Base-by-base conservation (phyloP, 2,329 filamentous ascomycete genomes). In the Pyrenophora graminea region DNA sequence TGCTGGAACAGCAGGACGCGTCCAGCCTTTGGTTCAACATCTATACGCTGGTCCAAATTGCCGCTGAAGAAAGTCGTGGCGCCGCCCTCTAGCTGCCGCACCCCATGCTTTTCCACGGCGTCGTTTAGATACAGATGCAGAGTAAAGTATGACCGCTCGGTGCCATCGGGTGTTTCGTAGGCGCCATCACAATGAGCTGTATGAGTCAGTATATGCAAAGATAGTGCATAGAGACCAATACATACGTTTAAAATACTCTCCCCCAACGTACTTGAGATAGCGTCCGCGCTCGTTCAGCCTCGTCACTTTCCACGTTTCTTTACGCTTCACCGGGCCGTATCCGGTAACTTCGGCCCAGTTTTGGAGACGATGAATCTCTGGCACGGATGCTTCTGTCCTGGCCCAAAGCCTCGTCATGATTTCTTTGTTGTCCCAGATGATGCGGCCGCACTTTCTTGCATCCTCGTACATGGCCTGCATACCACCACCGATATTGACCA, bases 251-350 rank as follows among this genome's bases (percentile, higher is more conserved):
- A 95, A 94, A 67, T 86, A 93, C 62, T 91, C 85, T 0, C 88
- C 89, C 0, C 79, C 74, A 0, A 79, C 79, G 68, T 94, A 94
- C 64, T 83, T 86, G 43, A 95, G 74, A 62, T 92, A 92, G 23
- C 90, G 77, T 80, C 92, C 81, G 31, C 89, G 76, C 67, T 91
- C 83, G 68, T 94, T 94, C 36, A 90, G 69, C 8, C 85, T 68
- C 8, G 64, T 74, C 50, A 75, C 58, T 39, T 62, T 66, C 62
- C 77, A 79, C 9, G 73, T 72, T 48, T 80, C 78, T 0, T 72
- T 68, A 3, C 77, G 69, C 49, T 70, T 77, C 5, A 58, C 62
- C 1, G 77, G 76, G 3, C 76, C 74, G 7, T 72, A 68, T 0
- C 80, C 80, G 4, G 79, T 81, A 17, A 82, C 72, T 25, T 58